These are phyloP conservation scores for Hydnomerulius pinastri DNA, from an alignment of 768 basidiomycete species.

Conservation along the genomic window DNA sequence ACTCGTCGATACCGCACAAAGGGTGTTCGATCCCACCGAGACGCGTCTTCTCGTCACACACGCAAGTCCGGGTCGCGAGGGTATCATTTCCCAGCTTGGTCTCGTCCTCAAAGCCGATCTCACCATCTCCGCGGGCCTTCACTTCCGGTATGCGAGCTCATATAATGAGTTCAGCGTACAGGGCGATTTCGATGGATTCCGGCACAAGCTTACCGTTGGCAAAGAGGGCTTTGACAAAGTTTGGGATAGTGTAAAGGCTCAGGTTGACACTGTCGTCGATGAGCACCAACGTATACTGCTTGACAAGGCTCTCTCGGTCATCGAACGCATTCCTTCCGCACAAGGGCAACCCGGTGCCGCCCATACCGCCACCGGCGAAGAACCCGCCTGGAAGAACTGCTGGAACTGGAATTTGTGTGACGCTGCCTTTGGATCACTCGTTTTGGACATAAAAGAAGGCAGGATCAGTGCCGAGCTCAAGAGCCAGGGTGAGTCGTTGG, in stretches of 20 bases:
- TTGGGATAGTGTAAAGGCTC: constrained; percentile 91
- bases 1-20: constrained; percentile 94
- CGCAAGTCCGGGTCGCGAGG: constrained; percentile 90
- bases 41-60: constrained; percentile 94
- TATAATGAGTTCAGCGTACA: constrained; percentile 98
- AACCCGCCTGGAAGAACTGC: constrained; percentile 97
- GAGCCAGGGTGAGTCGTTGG: constrained; percentile 71
- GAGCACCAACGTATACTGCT: constrained; percentile 86
- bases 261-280: constrained; percentile 91
- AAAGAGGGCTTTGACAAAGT: constrained; percentile 87
- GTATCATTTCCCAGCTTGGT: constrained; percentile 87
- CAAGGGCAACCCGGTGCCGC: constrained; percentile 40
- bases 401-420: constrained; percentile 99
- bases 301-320: constrained; percentile 85
- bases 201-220: constrained; percentile 73
- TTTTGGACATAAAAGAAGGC: constrained; percentile 90
- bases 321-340: constrained; percentile 73
- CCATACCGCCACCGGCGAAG: constrained; percentile 66
- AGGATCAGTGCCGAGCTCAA: constrained; percentile 90
- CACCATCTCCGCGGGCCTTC: constrained; percentile 90
- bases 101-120: constrained; percentile 93
- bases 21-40: constrained; percentile 90
- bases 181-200: constrained; percentile 84
- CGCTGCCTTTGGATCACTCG: constrained; percentile 86
- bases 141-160: constrained; percentile 94